Evolutionary conservation across 1,139 yeast species (phyloP), one percentile per base, ranked within the genome.

Genomic region (Candida sp.): DNA sequence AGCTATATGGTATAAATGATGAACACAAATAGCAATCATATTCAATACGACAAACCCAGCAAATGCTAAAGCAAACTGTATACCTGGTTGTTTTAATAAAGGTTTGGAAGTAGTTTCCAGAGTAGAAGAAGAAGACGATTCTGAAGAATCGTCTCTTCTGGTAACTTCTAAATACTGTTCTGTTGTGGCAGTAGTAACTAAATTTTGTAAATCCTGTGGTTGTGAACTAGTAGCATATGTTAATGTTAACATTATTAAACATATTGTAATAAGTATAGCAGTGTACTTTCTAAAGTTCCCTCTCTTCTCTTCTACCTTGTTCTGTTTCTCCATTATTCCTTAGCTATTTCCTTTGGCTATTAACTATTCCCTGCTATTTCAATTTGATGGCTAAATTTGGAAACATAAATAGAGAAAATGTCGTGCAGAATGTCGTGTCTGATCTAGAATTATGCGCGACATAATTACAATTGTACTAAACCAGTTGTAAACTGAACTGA

Each of bases 11-110:
- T 61, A 67, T 22, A 70, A 45, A 44, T 70, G 76, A 46, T 70
- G 75, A 36, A 70, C 52, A 29, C 58, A 50, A 34, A 70, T 70
- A 32, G 67, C 71, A 27, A 68, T 25, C 60, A 68, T 56, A 45
- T 70, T 70, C 21, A 70, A 47, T 21, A 66, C 42, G 11, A 67
- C 48, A 27, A 70, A 55, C 2, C 62, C 74, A 19, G 53, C 60
- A 22, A 69, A 52, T 8, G 59, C 73, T 44, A 70, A 55, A 21
- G 60, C 58, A 33, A 69, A 49, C 36, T 63, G 45, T 15, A 60
- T 50, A 5, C 56, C 61, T 19, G 60, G 49, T 38, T 50, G 48
- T 41, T 57, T 51, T 22, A 53, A 37, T 21, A 37, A 19, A 8
- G 39, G 39, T 12, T 21, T 35, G 11, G 21, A 22, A 7, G 39